Evolutionary conservation across 1,284 basidiomycete species (phyloP).

Genomic region (Tremellales sp.): DNA sequence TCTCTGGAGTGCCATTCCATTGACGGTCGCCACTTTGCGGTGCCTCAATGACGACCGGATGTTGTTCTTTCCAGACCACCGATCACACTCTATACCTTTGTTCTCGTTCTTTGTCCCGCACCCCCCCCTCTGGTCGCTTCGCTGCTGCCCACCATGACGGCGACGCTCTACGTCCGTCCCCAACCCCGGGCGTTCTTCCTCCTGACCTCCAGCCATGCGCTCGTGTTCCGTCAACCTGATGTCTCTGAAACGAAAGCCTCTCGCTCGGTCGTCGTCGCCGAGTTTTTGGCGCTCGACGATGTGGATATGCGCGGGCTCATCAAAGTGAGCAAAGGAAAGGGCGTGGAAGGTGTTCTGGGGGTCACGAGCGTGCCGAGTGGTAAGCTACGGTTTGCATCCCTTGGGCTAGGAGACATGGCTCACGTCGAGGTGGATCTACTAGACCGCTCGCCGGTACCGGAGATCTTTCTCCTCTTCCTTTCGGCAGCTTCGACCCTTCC

Average conservation of each 20-base stretch:
- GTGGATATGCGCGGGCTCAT: conserved; percentile 62
- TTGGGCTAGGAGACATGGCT: background rate
- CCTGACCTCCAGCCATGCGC: conserved; percentile 40
- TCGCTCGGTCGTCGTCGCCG: conserved; percentile 58
- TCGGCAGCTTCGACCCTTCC: conserved; percentile 32
- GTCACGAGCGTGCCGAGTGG: conserved; percentile 50
- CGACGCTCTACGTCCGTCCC: conserved; percentile 42
- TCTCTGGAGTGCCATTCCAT: background rate
- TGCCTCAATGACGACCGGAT: too few relatives aligned
- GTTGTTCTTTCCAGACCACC: too few relatives aligned
- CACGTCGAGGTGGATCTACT: background rate
- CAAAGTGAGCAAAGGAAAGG: conserved; percentile 60
- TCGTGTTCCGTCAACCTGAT: conserved; percentile 46
- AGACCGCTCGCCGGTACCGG: conserved; percentile 43
- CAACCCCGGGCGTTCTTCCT: conserved; percentile 46
- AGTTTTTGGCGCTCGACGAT: conserved; percentile 69
- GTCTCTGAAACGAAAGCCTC: conserved; percentile 32
- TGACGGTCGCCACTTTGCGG: too few relatives aligned
- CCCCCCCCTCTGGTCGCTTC: background rate
- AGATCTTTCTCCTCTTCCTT: conserved; percentile 47
- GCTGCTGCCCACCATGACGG: conserved; percentile 33
- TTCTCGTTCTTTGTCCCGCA: too few relatives aligned
- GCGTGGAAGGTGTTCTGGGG: conserved; percentile 77
- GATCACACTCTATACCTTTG: too few relatives aligned
- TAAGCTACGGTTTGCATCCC: conserved; percentile 22